Conservation (phyloP, 164 flowering plant species). For the Magnolia changhungtana region DNA sequence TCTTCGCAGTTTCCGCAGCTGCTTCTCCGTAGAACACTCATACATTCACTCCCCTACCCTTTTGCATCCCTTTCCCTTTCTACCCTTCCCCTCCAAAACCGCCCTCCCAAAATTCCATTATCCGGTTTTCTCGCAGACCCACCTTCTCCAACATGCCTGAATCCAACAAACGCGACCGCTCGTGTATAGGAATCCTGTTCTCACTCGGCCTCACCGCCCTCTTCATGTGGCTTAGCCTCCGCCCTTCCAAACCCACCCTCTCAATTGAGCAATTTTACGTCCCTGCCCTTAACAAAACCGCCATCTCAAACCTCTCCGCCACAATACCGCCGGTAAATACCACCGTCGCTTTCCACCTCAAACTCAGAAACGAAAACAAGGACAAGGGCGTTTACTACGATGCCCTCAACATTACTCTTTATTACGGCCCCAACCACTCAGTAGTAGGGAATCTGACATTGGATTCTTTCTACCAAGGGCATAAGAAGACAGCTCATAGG, state of each 20-base stretch:
- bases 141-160: constrained; percentile 21
- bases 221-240: constrained; percentile 69
- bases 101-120: background rate
- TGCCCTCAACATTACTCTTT: constrained; percentile 41
- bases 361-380: constrained; percentile 58
- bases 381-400: constrained; percentile 69
- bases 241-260: constrained; percentile 41
- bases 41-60: background rate
- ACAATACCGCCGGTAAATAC: constrained; percentile 22
- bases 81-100: background rate
- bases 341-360: constrained; percentile 42
- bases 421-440: constrained; percentile 16
- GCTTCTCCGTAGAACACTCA: too few species aligned
- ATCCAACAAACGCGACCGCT: constrained; percentile 27
- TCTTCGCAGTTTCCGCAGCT: too few species aligned
- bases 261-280: constrained; percentile 40
- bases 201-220: constrained; percentile 53
- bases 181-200: constrained; percentile 44
- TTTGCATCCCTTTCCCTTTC: background rate
- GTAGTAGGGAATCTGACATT: constrained; percentile 17
- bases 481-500: constrained; percentile 43
- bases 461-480: constrained; percentile 52
- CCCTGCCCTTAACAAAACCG: constrained; percentile 50
- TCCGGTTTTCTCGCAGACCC: background rate
- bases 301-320: constrained; percentile 10